A percentile compares a stretch with the other conserved stretches of the same genome.
Evolutionary conservation across 306 rosid genomes (phyloP).

Genomic region (Cicer judaicum): DNA sequence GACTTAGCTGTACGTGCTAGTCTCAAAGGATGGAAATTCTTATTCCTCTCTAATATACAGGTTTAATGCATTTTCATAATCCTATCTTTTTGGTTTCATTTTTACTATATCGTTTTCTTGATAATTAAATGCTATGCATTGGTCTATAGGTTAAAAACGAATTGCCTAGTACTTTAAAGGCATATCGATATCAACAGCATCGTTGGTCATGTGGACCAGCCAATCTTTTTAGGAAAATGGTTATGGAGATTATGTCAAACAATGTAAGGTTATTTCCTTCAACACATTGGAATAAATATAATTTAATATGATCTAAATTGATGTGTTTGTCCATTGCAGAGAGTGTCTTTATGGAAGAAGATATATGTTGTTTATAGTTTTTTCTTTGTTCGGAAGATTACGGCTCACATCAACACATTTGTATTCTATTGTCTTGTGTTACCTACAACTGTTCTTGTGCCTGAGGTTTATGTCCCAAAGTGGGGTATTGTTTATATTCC

Average conservation of each 20-base stretch:
- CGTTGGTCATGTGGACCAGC: conserved; percentile 98
- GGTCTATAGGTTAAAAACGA: conserved; percentile 71
- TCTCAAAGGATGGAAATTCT: conserved; percentile 92
- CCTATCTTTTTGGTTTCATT: not conserved
- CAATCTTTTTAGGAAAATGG: conserved; percentile 84
- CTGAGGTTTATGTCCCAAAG: conserved; percentile 76
- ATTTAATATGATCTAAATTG: not conserved
- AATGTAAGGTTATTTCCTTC: conserved; percentile 50
- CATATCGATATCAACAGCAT: conserved; percentile 87
- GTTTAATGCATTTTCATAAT: conserved; percentile 16
- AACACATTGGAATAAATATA: not conserved
- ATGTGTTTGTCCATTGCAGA: conserved; percentile 53
- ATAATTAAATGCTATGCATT: not conserved
- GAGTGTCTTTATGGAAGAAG: conserved; percentile 77
- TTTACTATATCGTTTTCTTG: not conserved
- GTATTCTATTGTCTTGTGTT: conserved; percentile 73
- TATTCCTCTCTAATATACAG: conserved; percentile 65
- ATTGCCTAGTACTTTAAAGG: conserved; percentile 89
- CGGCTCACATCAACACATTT: conserved; percentile 80
- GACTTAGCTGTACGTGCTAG: conserved; percentile 87
- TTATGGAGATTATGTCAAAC: conserved; percentile 67
- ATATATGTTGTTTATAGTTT: conserved; percentile 78
- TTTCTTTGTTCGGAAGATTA: conserved; percentile 81
- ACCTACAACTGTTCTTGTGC: conserved; percentile 81
- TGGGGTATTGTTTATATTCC: conserved; percentile 90